Conservation (phyloP, 495 filamentous ascomycete species). For the Parmelia sp. region DNA sequence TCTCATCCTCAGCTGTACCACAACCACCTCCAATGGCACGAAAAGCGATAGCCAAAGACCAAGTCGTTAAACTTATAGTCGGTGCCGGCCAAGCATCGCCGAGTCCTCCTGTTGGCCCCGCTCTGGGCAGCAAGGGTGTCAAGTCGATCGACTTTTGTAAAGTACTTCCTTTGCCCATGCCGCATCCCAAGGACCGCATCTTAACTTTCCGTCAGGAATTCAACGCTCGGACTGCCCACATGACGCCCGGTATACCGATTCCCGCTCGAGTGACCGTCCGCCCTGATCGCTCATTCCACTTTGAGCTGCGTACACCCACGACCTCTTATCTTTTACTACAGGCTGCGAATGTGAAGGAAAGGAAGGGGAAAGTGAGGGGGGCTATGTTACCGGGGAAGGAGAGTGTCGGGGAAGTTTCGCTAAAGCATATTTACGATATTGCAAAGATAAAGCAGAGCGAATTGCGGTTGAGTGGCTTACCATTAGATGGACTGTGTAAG, state of each 20-base stretch:
- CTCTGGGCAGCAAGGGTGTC: slow-evolving; percentile 93
- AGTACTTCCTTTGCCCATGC: slow-evolving; percentile 42
- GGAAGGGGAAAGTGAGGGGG: slow-evolving; percentile 72
- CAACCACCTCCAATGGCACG: slow-evolving; percentile 61
- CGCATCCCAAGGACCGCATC: not conserved
- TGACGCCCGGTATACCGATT: slow-evolving; percentile 76
- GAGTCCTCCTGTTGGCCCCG: slow-evolving; percentile 95
- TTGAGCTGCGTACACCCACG: slow-evolving; percentile 87
- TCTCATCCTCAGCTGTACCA: not conserved
- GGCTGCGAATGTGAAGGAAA: slow-evolving; percentile 68
- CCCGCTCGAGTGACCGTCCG: slow-evolving; percentile 87
- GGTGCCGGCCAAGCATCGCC: slow-evolving; percentile 95
- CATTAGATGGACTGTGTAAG: slow-evolving; percentile 74
- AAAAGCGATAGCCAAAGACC: slow-evolving; percentile 61
- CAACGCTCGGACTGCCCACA: slow-evolving; percentile 88
- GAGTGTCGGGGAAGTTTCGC: slow-evolving; percentile 68
- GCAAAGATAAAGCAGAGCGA: slow-evolving; percentile 92
- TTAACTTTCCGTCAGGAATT: slow-evolving; percentile 66
- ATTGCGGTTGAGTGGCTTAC: slow-evolving; percentile 69
- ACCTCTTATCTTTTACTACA: slow-evolving; percentile 82
- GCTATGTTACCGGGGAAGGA: slow-evolving; percentile 74
- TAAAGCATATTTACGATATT: slow-evolving; percentile 98
- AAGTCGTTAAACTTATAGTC: slow-evolving; percentile 96
- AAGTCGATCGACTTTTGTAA: slow-evolving; percentile 99
- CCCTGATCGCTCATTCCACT: slow-evolving; percentile 86